These are phyloP conservation scores for Calendula officinalis DNA, from an alignment of 129 eudicot species.

Conservation along the genomic window DNA sequence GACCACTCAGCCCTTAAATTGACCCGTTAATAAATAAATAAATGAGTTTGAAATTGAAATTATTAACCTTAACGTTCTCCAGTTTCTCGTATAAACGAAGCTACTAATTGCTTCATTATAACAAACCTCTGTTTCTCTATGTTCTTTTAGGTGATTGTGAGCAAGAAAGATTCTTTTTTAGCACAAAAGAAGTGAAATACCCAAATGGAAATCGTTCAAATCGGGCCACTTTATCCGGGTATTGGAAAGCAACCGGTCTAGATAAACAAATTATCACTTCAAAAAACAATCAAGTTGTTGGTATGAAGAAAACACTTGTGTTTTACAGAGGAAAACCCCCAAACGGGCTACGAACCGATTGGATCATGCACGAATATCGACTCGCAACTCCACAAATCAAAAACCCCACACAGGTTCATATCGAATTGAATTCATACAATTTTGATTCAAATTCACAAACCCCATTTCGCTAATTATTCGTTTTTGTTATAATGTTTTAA, in stretches of 20 bases:
- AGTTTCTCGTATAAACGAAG: neutral
- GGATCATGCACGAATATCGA: conserved; percentile 13
- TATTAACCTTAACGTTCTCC: neutral
- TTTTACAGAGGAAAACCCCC: conserved; percentile 9
- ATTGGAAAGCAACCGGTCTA: conserved; percentile 9
- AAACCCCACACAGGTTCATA: neutral
- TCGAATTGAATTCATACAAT: too few relatives aligned
- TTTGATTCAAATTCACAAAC: neutral
- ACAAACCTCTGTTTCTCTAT: neutral
- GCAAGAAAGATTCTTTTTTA: neutral
- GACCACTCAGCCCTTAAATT: too few relatives aligned
- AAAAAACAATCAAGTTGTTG: conserved; percentile 7
- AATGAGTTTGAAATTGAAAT: neutral
- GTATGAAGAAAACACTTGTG: conserved; percentile 15
- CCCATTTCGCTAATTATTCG: neutral
- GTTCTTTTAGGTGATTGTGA: neutral
- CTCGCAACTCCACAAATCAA: neutral
- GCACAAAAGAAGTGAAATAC: conserved; percentile 16
- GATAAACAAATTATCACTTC: conserved; percentile 1
- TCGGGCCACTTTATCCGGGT: conserved; percentile 1
- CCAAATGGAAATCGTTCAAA: conserved; percentile 7
- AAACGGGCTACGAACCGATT: conserved; percentile 1
- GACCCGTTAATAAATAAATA: too few relatives aligned
- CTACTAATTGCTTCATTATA: neutral
- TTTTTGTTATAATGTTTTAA: neutral